Conservation (phyloP, 1,139 yeast species). For the Protomyces arabidopsidicola region DNA sequence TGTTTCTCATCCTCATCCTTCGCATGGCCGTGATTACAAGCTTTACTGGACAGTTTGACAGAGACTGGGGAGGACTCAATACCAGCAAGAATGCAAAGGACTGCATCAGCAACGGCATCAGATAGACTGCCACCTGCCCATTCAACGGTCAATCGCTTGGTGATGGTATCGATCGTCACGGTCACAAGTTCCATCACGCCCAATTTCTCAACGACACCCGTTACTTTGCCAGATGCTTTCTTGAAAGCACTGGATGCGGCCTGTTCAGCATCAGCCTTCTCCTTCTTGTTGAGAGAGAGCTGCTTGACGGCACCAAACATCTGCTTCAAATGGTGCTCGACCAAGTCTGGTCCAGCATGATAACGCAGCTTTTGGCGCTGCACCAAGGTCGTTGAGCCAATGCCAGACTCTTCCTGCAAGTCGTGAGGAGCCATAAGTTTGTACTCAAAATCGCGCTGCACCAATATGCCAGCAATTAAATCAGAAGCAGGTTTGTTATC, state of each 20-base stretch:
- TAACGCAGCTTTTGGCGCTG: slow-evolving; percentile 76
- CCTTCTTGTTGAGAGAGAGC: slow-evolving; percentile 38
- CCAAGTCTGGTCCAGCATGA: slow-evolving; percentile 72
- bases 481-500: slow-evolving; percentile 38
- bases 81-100: slow-evolving; percentile 79
- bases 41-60: slow-evolving; percentile 58
- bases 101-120: slow-evolving; percentile 92
- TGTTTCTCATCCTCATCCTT: not conserved
- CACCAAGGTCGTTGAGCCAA: slow-evolving; percentile 77
- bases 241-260: slow-evolving; percentile 45
- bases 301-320: slow-evolving; percentile 87
- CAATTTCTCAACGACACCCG: slow-evolving; percentile 33
- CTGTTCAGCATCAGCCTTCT: not conserved
- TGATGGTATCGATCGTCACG: slow-evolving; percentile 53
- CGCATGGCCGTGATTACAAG: slow-evolving; percentile 34
- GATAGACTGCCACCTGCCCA: slow-evolving; percentile 90
- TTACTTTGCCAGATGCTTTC: slow-evolving; percentile 8
- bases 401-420: slow-evolving; percentile 79
- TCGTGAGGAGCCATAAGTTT: slow-evolving; percentile 78
- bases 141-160: slow-evolving; percentile 47
- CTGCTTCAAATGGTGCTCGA: slow-evolving; percentile 85
- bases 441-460: slow-evolving; percentile 84
- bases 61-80: slow-evolving; percentile 95
- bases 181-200: slow-evolving; percentile 44
- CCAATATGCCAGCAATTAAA: slow-evolving; percentile 76